A percentile compares a stretch with the other conserved stretches of the same genome.
These are phyloP conservation scores for Amanita rimosa DNA, from an alignment of 768 basidiomycete species.

Conservation along the genomic window DNA sequence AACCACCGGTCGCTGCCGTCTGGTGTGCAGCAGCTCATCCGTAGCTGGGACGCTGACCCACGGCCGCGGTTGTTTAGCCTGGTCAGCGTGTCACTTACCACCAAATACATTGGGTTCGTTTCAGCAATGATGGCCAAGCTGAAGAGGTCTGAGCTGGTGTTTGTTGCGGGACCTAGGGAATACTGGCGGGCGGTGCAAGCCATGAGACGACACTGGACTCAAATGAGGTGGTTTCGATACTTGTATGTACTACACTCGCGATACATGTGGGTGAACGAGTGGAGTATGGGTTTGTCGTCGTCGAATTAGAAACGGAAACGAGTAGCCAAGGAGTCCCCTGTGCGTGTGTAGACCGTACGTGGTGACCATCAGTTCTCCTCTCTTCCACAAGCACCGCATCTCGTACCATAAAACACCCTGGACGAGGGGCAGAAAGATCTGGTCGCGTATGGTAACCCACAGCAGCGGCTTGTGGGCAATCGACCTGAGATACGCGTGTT, in stretches of 20 bases:
- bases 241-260: conserved; percentile 69
- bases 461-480: conserved; percentile 42
- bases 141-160: conserved; percentile 20
- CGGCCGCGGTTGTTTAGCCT: conserved; percentile 44
- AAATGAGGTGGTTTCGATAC: conserved; percentile 87
- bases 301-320: conserved; percentile 35
- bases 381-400: background rate
- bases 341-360: background rate
- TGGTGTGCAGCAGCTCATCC: conserved; percentile 38
- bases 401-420: conserved; percentile 61
- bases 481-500: conserved; percentile 57
- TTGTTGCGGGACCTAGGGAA: conserved; percentile 44
- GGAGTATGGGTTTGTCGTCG: conserved; percentile 23
- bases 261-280: conserved; percentile 92
- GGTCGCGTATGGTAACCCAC: conserved; percentile 60
- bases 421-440: conserved; percentile 53
- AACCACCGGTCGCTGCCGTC: conserved; percentile 69
- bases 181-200: conserved; percentile 52
- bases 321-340: conserved; percentile 37
- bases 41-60: conserved; percentile 13
- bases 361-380: background rate
- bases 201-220: conserved; percentile 63
- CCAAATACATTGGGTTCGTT: conserved; percentile 56
- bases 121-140: conserved; percentile 36
- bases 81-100: conserved; percentile 38